Conservation (phyloP, 2,329 filamentous ascomycete species). For the Whalleya microplaca region DNA sequence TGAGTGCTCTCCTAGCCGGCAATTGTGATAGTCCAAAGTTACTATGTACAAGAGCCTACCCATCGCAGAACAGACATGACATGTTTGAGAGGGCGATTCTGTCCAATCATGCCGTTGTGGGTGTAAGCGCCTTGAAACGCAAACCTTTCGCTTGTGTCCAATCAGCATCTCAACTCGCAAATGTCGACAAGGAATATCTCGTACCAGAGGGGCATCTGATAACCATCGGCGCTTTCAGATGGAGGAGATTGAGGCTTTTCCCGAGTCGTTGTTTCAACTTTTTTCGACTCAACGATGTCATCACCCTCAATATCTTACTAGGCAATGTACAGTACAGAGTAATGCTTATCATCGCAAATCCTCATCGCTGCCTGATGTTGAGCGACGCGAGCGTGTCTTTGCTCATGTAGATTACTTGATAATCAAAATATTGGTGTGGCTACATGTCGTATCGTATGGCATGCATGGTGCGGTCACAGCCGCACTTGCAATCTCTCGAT, state of each 20-base stretch:
- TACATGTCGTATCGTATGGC: too few species aligned
- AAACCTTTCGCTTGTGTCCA: conserved; percentile 28
- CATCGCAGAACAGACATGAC: conserved; percentile 7
- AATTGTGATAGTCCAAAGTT: too few species aligned
- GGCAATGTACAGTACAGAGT: background rate
- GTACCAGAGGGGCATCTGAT: background rate
- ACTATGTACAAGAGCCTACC: background rate
- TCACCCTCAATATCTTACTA: background rate
- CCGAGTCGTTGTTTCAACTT: background rate
- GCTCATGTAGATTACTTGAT: background rate
- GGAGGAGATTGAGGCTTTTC: too few species aligned
- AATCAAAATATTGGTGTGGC: background rate
- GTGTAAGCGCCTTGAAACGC: conserved; percentile 32
- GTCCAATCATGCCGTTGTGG: conserved; percentile 18
- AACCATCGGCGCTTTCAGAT: too few species aligned
- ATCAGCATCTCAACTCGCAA: conserved; percentile 19
- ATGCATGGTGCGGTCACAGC: too few species aligned
- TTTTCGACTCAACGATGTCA: background rate
- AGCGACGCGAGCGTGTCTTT: background rate
- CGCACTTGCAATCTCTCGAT: too few species aligned
- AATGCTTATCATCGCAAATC: background rate
- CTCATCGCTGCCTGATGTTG: background rate
- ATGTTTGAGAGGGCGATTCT: conserved; percentile 9
- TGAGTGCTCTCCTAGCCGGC: too few species aligned
- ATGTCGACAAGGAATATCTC: conserved; percentile 21